Evolutionary conservation across 306 rosid genomes (phyloP), one percentile per base, ranked within the genome.

Genomic region (Malus sieversii): DNA sequence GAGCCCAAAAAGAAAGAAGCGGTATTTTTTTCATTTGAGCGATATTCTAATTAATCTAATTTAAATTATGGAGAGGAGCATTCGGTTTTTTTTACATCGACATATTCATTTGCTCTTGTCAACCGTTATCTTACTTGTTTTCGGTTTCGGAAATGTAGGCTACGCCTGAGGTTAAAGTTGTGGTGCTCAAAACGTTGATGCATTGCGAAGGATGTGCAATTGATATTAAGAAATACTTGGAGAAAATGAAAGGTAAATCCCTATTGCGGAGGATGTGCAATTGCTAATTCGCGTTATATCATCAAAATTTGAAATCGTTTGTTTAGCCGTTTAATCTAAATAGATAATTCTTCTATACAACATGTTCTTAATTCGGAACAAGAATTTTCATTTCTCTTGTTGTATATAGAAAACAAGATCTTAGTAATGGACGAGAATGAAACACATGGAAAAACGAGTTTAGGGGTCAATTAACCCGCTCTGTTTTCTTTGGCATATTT

Each of bases 131-230:
- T 53, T 16, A 53, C n/a, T 1, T 10, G 30, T 22, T 61, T 6
- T 14, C 1, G 66, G 66, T 12, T 14, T 14, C 29, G 66, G 19
- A 32, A 30, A 30, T 63, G 42, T 16, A 27, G 77, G 33, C 20
- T 38, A 55, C 79, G 90, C 55, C 66, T 45, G 81, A 64, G 20
- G 23, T 81, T n/a, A 94, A 85, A 72, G 78, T 68, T 29, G 75
- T 85, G 73, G 88, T 76, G 81, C 93, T 95, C 65, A 89, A 90
- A 82, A 83, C 83, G 84, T 72, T 60, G 55, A 79, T 95, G 58
- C 92, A 92, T 65, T 95, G 98, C 13, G 82, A 88, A 71, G 97
- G 91, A 9, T 95, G 98, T 83, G 89, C 15, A 35, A 79, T 12
- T 27, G 97, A 92, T 73, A 60, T 92, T 44, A 86, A 85, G 82